Evolutionary conservation across 805 yeast species (phyloP), one percentile per base, ranked within the genome.

Genomic region (Starmerella riodocensis): DNA sequence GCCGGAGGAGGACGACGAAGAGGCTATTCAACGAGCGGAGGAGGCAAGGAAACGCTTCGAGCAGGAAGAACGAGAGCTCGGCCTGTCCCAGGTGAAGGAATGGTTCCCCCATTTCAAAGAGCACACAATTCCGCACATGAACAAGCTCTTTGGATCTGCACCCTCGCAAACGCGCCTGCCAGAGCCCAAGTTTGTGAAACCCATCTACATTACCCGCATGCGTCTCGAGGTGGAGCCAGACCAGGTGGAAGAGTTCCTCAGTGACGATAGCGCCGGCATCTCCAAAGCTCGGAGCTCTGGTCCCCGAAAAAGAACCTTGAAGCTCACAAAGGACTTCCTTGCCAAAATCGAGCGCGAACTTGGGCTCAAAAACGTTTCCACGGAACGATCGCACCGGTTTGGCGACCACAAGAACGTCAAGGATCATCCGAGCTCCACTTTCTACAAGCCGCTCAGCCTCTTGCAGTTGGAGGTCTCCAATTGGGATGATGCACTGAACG

Each of bases 51-150:
- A 26, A 13, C 27, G 25, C 24, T 31, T 37, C 7, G 47, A 43
- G 28, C 46, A 48, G 20, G 46, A 41, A 16, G 46, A 40, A 30
- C 41, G 37, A 8, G 44, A 35, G 34, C 41, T 34, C 32, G 53
- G 35, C 24, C 37, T 49, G 22, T 44, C 53, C 9, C 55, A 54
- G 39, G 50, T 62, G 16, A 37, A 48, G 31, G 43, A 48, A 30
- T 73, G 73, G 51, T 81, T 69, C 53, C 93, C 94, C 0, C 63
- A 69, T 1, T 83, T 76, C 57, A 63, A 66, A 39, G 64, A 63
- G 18, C 67, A 73, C 20, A 63, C 69, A 32, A 69, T 76, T 1
- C 63, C 78, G 50, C 72, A 74, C 48, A 72, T 78, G 71, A 82
- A 78, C 55, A 57, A 70, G 6, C 59, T 81, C 34, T 79, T 78